phyloP scores from a whole-genome alignment of 345 rosid genomes.

The Boechera stricta region DNA sequence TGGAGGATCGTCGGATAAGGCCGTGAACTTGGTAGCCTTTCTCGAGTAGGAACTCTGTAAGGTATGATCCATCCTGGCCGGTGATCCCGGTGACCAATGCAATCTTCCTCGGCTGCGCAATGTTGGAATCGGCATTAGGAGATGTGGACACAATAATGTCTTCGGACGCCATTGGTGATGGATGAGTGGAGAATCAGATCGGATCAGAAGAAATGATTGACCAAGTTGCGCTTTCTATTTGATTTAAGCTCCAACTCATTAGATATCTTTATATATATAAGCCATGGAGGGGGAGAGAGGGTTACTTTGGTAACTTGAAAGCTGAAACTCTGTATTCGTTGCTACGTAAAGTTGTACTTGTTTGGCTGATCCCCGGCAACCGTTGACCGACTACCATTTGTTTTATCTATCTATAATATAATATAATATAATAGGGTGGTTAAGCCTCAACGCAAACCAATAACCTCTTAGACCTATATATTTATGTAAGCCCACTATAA shows the following conservation, averaged over 20 bases:
- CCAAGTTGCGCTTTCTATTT: conserved; percentile 26
- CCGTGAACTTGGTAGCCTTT: conserved; percentile 92
- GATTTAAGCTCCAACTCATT: conserved; percentile 10
- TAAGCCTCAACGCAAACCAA: no score
- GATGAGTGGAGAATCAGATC: background rate
- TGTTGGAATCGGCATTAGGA: conserved; percentile 45
- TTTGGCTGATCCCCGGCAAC: conserved; percentile 28
- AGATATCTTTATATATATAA: no score
- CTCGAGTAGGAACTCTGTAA: conserved; percentile 79
- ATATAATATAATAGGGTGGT: no score
- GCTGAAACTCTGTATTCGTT: background rate
- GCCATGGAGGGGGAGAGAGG: background rate
- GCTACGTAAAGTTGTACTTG: conserved; percentile 39
- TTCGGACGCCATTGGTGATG: conserved; percentile 48
- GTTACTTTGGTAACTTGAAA: background rate
- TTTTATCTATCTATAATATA: background rate
- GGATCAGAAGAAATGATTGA: conserved; percentile 8
- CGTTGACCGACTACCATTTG: conserved; percentile 17
- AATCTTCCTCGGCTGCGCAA: conserved; percentile 42
- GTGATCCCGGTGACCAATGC: conserved; percentile 95
- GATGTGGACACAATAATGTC: conserved; percentile 36
- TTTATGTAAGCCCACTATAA: no score
- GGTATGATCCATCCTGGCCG: conserved; percentile 96
- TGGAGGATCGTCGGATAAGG: conserved; percentile 92
- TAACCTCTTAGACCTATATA: no score